Percentiles rank a stretch among this genome's conserved stretches.
Conservation (phyloP, 2,329 filamentous ascomycete genomes). For the Bertia moriformis region DNA sequence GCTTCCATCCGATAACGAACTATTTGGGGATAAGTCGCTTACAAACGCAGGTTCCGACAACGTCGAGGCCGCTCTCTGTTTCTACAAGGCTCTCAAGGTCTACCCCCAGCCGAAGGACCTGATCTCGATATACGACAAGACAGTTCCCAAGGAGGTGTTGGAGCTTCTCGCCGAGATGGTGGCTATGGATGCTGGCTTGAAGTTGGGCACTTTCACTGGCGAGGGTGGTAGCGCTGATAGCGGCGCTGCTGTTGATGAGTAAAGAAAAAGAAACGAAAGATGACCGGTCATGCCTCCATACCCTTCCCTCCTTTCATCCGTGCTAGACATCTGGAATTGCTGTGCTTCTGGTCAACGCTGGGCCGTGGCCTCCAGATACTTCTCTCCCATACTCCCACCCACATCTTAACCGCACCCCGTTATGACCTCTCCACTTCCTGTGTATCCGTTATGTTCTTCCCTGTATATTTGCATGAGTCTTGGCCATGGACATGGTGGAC, state of each 20-base stretch:
- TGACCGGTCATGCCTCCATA: too few species aligned
- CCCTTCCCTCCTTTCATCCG: too few species aligned
- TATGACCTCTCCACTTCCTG: constrained; percentile 4
- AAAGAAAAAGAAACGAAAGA: constrained; percentile 2
- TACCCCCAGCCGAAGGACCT: constrained; percentile 87
- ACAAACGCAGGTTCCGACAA: constrained; percentile 40
- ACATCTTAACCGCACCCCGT: not conserved
- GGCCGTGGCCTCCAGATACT: constrained; percentile 8
- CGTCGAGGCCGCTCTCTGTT: constrained; percentile 78
- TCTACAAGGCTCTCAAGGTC: constrained; percentile 97
- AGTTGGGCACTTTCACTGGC: constrained; percentile 14
- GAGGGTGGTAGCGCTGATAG: constrained; percentile 13
- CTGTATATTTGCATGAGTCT: constrained; percentile 18
- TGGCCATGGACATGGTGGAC: constrained; percentile 10
- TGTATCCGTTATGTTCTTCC: constrained; percentile 4
- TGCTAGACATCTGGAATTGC: too few species aligned
- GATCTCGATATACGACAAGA: constrained; percentile 96
- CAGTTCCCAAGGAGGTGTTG: constrained; percentile 63
- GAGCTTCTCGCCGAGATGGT: constrained; percentile 1
- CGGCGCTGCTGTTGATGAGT: constrained; percentile 9
- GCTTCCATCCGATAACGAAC: constrained; percentile 13
- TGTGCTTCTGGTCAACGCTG: constrained; percentile 7
- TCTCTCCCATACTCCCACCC: constrained; percentile 5
- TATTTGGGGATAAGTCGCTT: too few species aligned
- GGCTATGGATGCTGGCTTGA: not conserved